phyloP scores from a whole-genome alignment of 345 rosid species.

The Mangifera indica region DNA sequence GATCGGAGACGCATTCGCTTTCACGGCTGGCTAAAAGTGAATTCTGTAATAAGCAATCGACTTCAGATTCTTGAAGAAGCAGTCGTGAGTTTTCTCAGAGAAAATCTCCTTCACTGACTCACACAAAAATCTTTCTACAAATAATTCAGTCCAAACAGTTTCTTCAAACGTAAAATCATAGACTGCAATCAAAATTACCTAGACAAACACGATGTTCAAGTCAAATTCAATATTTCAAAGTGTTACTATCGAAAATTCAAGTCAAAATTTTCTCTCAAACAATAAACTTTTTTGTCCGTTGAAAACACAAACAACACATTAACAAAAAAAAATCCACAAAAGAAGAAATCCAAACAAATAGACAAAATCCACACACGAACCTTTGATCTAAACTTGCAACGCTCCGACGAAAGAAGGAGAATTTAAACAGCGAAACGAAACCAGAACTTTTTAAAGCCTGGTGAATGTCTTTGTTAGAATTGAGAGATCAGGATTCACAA shows the following conservation, averaged over 20 bases:
- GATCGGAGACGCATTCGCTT: constrained; percentile 37
- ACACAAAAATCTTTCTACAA: neutral
- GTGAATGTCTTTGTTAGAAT: neutral
- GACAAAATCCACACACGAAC: constrained; percentile 13
- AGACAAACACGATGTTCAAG: neutral
- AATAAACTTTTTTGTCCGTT: neutral
- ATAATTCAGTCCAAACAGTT: neutral
- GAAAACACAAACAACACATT: neutral
- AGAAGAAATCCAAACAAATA: constrained; percentile 11
- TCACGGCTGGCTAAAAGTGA: neutral
- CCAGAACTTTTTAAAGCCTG: neutral
- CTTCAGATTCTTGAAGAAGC: constrained; percentile 3
- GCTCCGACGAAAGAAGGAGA: constrained; percentile 12
- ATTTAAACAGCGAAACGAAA: constrained; percentile 7
- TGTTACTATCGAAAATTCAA: constrained; percentile 33
- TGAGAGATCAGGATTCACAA: constrained; percentile 12
- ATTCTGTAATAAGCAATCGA: neutral
- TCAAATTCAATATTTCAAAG: constrained; percentile 20
- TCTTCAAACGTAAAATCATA: neutral
- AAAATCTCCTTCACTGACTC: neutral
- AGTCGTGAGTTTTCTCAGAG: neutral
- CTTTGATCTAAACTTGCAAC: constrained; percentile 35
- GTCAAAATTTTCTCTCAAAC: constrained; percentile 18
- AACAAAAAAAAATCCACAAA: constrained; percentile 16
- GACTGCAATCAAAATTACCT: constrained; percentile 26